These are phyloP conservation scores for Gracilaria caudata DNA, from an alignment of 23 red algal species.

Conservation along the genomic window DNA sequence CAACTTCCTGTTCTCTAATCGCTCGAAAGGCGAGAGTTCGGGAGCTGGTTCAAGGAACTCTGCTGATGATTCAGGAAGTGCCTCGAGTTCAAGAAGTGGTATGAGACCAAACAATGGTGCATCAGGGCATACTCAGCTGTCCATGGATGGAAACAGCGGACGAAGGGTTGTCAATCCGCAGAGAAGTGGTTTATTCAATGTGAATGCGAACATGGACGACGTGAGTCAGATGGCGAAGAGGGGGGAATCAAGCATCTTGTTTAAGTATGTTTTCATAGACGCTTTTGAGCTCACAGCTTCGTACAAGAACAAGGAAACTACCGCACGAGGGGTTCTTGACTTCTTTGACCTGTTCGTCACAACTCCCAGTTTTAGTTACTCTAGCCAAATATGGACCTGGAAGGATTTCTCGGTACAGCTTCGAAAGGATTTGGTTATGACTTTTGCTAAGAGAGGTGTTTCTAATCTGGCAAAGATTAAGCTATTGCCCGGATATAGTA, in stretches of 20 bases:
- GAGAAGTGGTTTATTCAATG: constrained; percentile 7
- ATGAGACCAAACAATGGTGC: constrained; percentile 8
- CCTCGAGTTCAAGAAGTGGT: neutral
- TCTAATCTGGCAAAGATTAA: constrained; percentile 82
- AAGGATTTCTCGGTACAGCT: constrained; percentile 79
- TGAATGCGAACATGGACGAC: constrained; percentile 63
- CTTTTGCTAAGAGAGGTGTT: constrained; percentile 61
- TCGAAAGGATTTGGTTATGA: constrained; percentile 65
- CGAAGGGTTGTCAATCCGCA: neutral
- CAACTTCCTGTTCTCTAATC: constrained; percentile 69
- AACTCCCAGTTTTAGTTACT: constrained; percentile 82
- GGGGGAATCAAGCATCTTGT: constrained; percentile 79
- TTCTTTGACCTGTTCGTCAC: constrained; percentile 77
- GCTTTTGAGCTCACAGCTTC: constrained; percentile 85
- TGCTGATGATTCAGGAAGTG: constrained; percentile 33
- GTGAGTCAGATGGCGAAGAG: constrained; percentile 77
- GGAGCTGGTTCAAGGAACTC: neutral
- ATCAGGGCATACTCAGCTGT: neutral
- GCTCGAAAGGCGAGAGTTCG: constrained; percentile 10
- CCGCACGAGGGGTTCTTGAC: constrained; percentile 68
- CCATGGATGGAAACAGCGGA: constrained; percentile 1
- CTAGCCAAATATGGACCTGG: constrained; percentile 88
- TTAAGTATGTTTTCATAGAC: constrained; percentile 96
- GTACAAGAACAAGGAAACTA: constrained; percentile 80
- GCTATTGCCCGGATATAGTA: constrained; percentile 59